Evolutionary conservation across 495 filamentous ascomycete species (phyloP), one percentile per base, ranked within the genome.

Genomic region (Lophium mytilinum): DNA sequence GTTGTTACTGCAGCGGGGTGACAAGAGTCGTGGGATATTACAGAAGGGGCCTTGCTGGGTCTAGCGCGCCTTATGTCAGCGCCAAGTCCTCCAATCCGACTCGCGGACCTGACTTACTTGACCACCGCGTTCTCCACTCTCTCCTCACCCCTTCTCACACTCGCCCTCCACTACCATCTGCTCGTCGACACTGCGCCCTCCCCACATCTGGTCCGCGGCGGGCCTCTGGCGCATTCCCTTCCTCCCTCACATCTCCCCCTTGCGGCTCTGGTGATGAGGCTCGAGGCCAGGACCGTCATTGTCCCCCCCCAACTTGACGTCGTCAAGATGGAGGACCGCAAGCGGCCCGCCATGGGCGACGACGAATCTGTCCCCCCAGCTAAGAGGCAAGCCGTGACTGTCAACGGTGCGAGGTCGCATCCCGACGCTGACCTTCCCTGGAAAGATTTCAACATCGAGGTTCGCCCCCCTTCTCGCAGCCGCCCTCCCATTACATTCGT

Each of bases 271-370:
- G 24, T 30, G 62, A 85, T 85, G 82, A 78, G 85, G 80, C 79
- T 83, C 72, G 85, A 87, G 75, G 80, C 82, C 63, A 76, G 79
- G 70, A 78, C 84, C 72, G 78, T 85, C 73, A 73, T 77, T 77
- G 80, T 87, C 78, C 79, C 81, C 75, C 76, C 83, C 68, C 24
- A 30, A 30, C 74, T 81, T 75, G 80, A 74, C 78, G 78, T 83
- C 72, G 77, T 84, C 80, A 95, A 90, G 80, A 95, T 95, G 90
- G 90, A 96, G 78, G 89, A 95, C 78, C 89, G 90, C 82, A 96
- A 95, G 79, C 83, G 90, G 81, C 84, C 88, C 64, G 86, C 89
- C 60, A 75, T 81, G 53, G 74, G 77, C 68, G 85, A 83, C 63
- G 89, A 91, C 72, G 87, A 92, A 49, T 76, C 83, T 59, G 87